A percentile compares a stretch with the other conserved stretches of the same genome.
These are phyloP conservation scores for Tuber magnatum DNA, from an alignment of 495 filamentous ascomycete species.

Conservation along the genomic window DNA sequence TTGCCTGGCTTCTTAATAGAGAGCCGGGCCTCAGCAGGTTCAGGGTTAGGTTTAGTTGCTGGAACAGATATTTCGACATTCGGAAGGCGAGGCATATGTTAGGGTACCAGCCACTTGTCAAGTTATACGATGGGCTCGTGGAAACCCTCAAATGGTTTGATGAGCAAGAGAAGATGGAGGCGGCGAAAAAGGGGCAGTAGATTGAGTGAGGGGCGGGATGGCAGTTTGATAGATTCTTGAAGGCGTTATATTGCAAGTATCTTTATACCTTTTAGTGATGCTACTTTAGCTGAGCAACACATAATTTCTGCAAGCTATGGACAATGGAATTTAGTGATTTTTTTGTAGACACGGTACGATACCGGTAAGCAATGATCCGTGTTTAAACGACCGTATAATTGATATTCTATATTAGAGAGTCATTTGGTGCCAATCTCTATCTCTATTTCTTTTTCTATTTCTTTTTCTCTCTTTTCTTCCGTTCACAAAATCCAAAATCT, in stretches of 20 bases:
- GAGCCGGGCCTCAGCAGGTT: constrained; percentile 67
- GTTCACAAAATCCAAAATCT: too few species aligned
- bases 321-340: background rate
- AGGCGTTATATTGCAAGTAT: background rate
- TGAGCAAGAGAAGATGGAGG: constrained; percentile 48
- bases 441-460: too few species aligned
- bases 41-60: constrained; percentile 67
- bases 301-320: background rate
- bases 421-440: too few species aligned
- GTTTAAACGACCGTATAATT: background rate
- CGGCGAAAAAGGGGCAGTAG: constrained; percentile 38
- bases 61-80: constrained; percentile 78
- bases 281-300: background rate
- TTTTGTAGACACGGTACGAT: background rate
- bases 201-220: background rate
- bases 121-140: constrained; percentile 64
- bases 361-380: background rate
- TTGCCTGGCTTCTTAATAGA: constrained; percentile 61
- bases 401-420: background rate
- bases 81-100: constrained; percentile 74
- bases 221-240: background rate
- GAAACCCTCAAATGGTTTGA: constrained; percentile 61
- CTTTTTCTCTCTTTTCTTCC: too few species aligned
- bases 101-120: constrained; percentile 67
- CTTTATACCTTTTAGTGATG: background rate